Evolutionary conservation across 345 rosid genomes (phyloP).

Genomic region (Euphorbia lathyris): DNA sequence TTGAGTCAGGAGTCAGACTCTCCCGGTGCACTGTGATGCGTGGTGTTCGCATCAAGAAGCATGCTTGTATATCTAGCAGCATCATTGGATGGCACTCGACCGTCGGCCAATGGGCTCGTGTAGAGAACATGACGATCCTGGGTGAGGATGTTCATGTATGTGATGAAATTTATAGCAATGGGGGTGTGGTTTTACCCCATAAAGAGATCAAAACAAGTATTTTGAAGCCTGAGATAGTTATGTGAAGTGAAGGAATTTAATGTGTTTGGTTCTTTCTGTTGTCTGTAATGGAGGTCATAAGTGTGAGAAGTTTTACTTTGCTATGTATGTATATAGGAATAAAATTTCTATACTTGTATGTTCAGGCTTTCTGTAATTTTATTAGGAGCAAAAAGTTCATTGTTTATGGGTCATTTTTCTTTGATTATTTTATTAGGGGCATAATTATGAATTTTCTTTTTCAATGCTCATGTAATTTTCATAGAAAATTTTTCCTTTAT

Average conservation of each 20-base stretch:
- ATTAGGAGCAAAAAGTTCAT: background rate
- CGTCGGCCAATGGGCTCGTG: conserved; percentile 91
- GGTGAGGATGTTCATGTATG: conserved; percentile 96
- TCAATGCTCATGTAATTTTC: background rate
- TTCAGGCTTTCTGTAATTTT: conserved; percentile 1
- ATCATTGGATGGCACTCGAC: conserved; percentile 99
- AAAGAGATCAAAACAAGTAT: conserved; percentile 95
- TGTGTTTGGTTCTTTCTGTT: conserved; percentile 1
- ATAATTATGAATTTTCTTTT: background rate
- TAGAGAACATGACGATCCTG: conserved; percentile 96
- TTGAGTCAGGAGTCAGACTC: conserved; percentile 92
- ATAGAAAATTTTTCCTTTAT: too few species aligned
- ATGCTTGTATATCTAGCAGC: conserved; percentile 90
- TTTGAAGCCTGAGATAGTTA: conserved; percentile 97
- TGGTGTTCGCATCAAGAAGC: conserved; percentile 91
- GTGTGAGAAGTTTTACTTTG: conserved; percentile 7
- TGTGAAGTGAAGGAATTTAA: conserved; percentile 43
- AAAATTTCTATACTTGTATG: background rate
- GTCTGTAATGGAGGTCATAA: conserved; percentile 2
- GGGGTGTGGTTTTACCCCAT: conserved; percentile 96
- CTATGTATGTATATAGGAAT: conserved; percentile 11
- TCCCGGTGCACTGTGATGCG: conserved; percentile 97
- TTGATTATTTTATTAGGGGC: background rate
- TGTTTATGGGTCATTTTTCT: background rate
- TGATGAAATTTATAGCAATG: conserved; percentile 94